Evolutionary conservation across 148 eudicot genomes (phyloP).

Genomic region (Dysphania ambrosioides): DNA sequence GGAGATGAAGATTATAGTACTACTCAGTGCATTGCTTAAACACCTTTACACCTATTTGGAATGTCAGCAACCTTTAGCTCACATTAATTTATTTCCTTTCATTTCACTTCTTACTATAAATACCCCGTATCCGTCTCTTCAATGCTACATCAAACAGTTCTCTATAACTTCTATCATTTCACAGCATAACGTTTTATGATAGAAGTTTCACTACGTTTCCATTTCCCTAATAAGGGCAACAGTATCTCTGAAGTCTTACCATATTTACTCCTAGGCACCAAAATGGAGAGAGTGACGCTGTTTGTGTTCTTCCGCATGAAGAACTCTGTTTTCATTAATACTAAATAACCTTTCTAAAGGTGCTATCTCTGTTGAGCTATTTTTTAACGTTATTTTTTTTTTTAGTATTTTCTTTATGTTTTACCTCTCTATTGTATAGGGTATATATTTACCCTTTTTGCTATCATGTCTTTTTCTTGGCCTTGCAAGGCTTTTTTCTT

Average conservation of each 20-base stretch:
- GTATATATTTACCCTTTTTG: not conserved
- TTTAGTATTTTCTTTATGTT: not conserved
- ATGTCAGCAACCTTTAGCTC: slow-evolving; percentile 16
- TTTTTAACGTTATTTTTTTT: not conserved
- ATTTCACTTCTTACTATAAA: slow-evolving; percentile 14
- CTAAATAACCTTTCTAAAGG: slow-evolving; percentile 10
- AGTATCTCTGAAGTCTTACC: not conserved
- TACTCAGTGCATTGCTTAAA: not conserved
- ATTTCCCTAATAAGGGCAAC: not conserved
- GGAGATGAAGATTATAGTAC: not conserved
- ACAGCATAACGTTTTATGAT: slow-evolving; percentile 6
- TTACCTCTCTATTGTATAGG: not conserved
- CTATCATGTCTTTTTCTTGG: slow-evolving; percentile 44
- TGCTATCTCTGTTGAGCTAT: slow-evolving; percentile 46
- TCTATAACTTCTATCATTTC: slow-evolving; percentile 37
- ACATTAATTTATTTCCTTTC: slow-evolving; percentile 9
- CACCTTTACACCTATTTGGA: slow-evolving; percentile 21
- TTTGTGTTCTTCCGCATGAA: not conserved
- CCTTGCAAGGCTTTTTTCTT: slow-evolving; percentile 63
- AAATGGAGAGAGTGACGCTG: not conserved
- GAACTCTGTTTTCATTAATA: slow-evolving; percentile 1
- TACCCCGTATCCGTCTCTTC: slow-evolving; percentile 29
- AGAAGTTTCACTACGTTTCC: slow-evolving; percentile 6
- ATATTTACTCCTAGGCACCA: not conserved
- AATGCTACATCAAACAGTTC: slow-evolving; percentile 20